Evolutionary conservation across 2,329 filamentous ascomycete genomes (phyloP), one percentile per base, ranked within the genome.

Genomic region (Waltergamsia citrina): DNA sequence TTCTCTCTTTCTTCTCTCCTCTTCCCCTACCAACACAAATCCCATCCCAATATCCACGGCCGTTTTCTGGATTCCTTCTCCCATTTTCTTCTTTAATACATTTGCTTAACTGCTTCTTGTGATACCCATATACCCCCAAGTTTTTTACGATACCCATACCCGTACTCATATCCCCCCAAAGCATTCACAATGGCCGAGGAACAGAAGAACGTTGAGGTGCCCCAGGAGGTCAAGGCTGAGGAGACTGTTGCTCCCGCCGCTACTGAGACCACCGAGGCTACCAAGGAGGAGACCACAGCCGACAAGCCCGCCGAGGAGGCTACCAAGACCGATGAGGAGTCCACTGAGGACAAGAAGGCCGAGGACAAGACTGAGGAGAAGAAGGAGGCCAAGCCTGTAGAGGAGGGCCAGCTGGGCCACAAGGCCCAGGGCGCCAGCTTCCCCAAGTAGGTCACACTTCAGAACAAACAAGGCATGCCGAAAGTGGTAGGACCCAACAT

Each of bases 401-500:
- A 83, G 57, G 87, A 93, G 62, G 90, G 88, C 42, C 68, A 77
- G 48, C 75, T 96, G 35, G 83, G 84, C 59, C 85, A 94, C 81
- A 94, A 95, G 78, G 82, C 76, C 38, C 81, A 84, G 40, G 85
- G 85, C 56, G 72, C 88, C 43, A 72, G 69, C 63, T 78, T 75
- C 57, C 81, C 90, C 67, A 95, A 93, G 88, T 94, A 69, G 85
- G 59, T n/a, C 7, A 6, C 20, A 14, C 24, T 10, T 14, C n/a
- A 27, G 18, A 17, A 28, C 6, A 26, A 5, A 19, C 15, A 20
- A 30, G 29, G 18, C 18, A 11, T 9, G 10, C 12, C 26, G 12
- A 14, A 4, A n/a, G 14, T n/a, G 25, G 12, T 5, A 15, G 18
- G 19, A 28, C 6, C 25, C n/a, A 17, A 14, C 15, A 6, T 4